Evolutionary conservation across 352 stramenopile genomes (phyloP).

Genomic region (Pythium sukuiense): DNA sequence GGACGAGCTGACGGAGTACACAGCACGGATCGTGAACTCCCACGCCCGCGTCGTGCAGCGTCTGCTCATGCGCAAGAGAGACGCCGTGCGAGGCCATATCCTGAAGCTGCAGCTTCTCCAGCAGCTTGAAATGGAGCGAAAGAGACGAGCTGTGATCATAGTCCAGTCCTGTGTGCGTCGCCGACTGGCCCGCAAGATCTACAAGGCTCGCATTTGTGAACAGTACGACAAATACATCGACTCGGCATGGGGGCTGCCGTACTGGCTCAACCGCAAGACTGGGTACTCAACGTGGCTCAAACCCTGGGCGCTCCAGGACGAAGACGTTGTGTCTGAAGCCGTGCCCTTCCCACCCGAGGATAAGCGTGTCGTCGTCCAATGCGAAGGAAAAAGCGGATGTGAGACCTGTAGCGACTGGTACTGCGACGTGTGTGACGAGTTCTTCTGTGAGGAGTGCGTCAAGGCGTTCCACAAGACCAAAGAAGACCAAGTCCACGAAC

Average conservation of each 20-base stretch:
- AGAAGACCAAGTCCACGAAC: conserved; percentile 20
- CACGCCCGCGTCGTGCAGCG: conserved; percentile 36
- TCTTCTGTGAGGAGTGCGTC: conserved; percentile 52
- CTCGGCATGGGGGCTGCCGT: conserved; percentile 54
- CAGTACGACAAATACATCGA: conserved; percentile 78
- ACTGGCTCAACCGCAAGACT: conserved; percentile 70
- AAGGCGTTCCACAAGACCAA: conserved; percentile 35
- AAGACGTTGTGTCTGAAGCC: conserved; percentile 49
- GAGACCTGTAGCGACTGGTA: conserved; percentile 52
- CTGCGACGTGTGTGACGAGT: conserved; percentile 60
- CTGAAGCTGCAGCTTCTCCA: conserved; percentile 25
- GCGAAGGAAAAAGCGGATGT: conserved; percentile 45
- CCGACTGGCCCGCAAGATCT: conserved; percentile 35
- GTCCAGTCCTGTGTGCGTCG: conserved; percentile 39
- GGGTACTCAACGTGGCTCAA: conserved; percentile 77
- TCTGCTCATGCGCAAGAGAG: conserved; percentile 28
- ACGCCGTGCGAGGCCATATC: conserved; percentile 30
- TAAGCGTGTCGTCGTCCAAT: conserved; percentile 41
- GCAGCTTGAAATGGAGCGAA: conserved; percentile 20
- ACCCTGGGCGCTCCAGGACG: conserved; percentile 40
- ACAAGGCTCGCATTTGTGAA: conserved; percentile 35
- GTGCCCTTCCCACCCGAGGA: conserved; percentile 47
- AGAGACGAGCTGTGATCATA: conserved; percentile 26
- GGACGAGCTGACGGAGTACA: conserved; percentile 15
- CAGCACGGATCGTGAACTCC: conserved; percentile 27